These are phyloP conservation scores for Huntiella savannae DNA, from an alignment of 2,329 filamentous ascomycete species.

Conservation along the genomic window DNA sequence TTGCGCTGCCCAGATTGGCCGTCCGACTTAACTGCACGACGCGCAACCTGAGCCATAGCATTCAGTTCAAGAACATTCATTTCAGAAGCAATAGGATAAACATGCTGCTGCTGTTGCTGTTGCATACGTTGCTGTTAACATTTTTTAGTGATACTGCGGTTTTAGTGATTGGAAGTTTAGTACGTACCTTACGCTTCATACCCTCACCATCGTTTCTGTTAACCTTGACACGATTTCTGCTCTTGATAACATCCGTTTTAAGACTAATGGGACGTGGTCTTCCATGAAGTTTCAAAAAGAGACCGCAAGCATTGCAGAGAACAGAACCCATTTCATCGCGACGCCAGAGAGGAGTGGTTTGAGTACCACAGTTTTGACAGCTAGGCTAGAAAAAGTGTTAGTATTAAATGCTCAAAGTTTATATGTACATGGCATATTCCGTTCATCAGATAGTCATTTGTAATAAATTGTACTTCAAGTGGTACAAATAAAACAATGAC, in stretches of 20 bases:
- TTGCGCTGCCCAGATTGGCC: slow-evolving; percentile 3
- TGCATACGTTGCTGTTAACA: slow-evolving; percentile 8
- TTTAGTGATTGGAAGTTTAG: neutral
- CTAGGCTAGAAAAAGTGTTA: slow-evolving; percentile 37
- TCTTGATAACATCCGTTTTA: slow-evolving; percentile 99
- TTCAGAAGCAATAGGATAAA: slow-evolving; percentile 8
- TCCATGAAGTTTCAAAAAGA: slow-evolving; percentile 93
- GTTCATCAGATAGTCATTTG: too few species aligned
- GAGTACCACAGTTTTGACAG: slow-evolving; percentile 91
- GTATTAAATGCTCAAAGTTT: neutral
- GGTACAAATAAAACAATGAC: too few species aligned
- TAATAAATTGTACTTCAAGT: too few species aligned
- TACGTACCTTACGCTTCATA: slow-evolving; percentile 44
- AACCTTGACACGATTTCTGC: slow-evolving; percentile 92
- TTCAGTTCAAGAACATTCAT: slow-evolving; percentile 10
- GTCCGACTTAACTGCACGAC: slow-evolving; percentile 5
- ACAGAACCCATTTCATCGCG: slow-evolving; percentile 91
- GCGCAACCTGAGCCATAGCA: slow-evolving; percentile 9
- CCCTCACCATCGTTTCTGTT: slow-evolving; percentile 47
- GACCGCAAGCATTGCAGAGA: slow-evolving; percentile 92
- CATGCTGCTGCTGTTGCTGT: slow-evolving; percentile 4
- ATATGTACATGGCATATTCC: too few species aligned
- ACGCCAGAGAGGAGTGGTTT: slow-evolving; percentile 90
- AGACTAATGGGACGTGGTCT: slow-evolving; percentile 83
- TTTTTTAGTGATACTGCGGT: neutral